phyloP scores from a whole-genome alignment of 371 early-diverging fungal species.

The Lichtheimia corymbifera region DNA sequence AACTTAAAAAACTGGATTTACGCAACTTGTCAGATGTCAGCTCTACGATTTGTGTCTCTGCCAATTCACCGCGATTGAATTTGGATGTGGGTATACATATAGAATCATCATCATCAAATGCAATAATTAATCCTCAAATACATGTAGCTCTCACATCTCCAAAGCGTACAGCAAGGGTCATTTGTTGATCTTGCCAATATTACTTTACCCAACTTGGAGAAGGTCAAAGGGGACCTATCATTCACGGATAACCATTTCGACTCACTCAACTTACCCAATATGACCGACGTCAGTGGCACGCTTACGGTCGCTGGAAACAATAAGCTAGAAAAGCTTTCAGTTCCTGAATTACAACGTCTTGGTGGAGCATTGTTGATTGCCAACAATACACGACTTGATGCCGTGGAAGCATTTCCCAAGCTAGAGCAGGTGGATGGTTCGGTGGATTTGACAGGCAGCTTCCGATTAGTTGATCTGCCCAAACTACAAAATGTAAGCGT shows the following conservation, averaged over 20 bases:
- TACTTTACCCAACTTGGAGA: constrained; percentile 26
- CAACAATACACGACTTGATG: constrained; percentile 41
- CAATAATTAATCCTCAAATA: background rate
- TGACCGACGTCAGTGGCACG: constrained; percentile 46
- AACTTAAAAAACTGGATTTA: constrained; percentile 42
- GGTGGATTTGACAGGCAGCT: constrained; percentile 52
- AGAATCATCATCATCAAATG: constrained; percentile 11
- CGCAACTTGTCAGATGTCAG: constrained; percentile 28
- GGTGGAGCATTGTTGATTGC: constrained; percentile 57
- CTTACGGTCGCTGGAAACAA: constrained; percentile 52
- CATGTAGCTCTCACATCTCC: constrained; percentile 35
- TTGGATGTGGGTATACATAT: constrained; percentile 38
- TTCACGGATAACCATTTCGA: constrained; percentile 49
- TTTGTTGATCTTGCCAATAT: constrained; percentile 44
- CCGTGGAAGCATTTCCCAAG: constrained; percentile 44
- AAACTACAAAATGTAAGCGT: constrained; percentile 35
- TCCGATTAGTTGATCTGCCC: constrained; percentile 48
- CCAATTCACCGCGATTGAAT: constrained; percentile 39
- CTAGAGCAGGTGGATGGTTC: constrained; percentile 55
- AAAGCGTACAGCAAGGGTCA: constrained; percentile 27
- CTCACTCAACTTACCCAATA: constrained; percentile 30
- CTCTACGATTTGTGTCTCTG: constrained; percentile 36
- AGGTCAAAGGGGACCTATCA: constrained; percentile 44
- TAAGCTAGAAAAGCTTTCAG: constrained; percentile 39
- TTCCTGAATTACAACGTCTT: constrained; percentile 42